phyloP scores from a whole-genome alignment of 2,329 filamentous ascomycete species.

The Acarospora socialis region DNA sequence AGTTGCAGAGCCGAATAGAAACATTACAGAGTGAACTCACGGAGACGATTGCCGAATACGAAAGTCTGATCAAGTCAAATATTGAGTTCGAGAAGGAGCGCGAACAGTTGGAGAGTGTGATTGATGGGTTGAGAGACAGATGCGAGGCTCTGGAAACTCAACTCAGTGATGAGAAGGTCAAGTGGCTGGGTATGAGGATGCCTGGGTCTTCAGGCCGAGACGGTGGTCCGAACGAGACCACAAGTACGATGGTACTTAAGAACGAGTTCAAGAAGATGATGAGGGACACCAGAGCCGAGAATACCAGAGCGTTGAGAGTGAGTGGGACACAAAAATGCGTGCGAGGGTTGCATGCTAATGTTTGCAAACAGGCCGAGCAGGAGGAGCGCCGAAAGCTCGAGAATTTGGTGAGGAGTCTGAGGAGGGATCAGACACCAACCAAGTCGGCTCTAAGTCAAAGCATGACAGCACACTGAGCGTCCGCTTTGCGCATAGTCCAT shows the following conservation, averaged over 20 bases:
- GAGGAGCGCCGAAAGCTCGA: slow-evolving; percentile 56
- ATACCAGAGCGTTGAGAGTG: slow-evolving; percentile 50
- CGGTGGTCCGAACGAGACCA: slow-evolving; percentile 35
- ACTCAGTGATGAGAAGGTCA: slow-evolving; percentile 52
- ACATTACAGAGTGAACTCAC: slow-evolving; percentile 50
- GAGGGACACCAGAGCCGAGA: slow-evolving; percentile 55
- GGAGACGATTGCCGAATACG: slow-evolving; percentile 55
- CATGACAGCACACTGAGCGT: slow-evolving; percentile 28
- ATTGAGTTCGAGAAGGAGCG: slow-evolving; percentile 60
- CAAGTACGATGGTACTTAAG: slow-evolving; percentile 53
- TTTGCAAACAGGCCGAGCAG: slow-evolving; percentile 46
- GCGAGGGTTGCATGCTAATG: slow-evolving; percentile 5
- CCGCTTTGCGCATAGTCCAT: no score
- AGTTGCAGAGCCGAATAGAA: slow-evolving; percentile 34
- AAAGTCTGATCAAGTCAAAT: slow-evolving; percentile 53
- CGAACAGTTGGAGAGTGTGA: slow-evolving; percentile 46
- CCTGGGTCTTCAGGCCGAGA: slow-evolving; percentile 27
- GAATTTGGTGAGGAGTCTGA: slow-evolving; percentile 41
- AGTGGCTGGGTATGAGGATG: slow-evolving; percentile 47
- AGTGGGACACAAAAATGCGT: slow-evolving; percentile 21
- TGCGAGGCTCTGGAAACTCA: slow-evolving; percentile 49
- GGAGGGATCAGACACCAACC: slow-evolving; percentile 27
- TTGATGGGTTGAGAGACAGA: slow-evolving; percentile 50
- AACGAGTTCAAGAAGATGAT: slow-evolving; percentile 74
- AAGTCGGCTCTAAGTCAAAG: slow-evolving; percentile 22